A percentile compares a stretch with the other conserved stretches of the same genome.
phyloP scores from a whole-genome alignment of 495 filamentous ascomycete species.

The Ramalina intermedia region DNA sequence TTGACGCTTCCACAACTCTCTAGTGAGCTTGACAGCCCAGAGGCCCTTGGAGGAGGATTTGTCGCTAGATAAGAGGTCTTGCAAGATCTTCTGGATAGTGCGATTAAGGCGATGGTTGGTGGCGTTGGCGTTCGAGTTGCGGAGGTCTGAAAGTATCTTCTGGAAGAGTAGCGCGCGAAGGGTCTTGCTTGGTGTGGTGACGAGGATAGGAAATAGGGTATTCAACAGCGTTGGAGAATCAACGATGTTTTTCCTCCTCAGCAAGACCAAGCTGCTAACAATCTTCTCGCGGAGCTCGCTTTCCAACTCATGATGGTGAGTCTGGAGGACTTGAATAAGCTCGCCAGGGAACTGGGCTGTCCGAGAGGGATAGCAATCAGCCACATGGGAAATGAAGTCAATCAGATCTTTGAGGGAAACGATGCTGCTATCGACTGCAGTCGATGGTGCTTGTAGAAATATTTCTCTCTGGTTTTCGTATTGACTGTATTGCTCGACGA shows the following conservation, averaged over 20 bases:
- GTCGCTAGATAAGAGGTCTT: constrained; percentile 79
- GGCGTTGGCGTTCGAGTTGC: constrained; percentile 67
- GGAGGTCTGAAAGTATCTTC: constrained; percentile 82
- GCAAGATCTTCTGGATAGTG: constrained; percentile 81
- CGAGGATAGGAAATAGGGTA: constrained; percentile 82
- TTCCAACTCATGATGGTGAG: constrained; percentile 69
- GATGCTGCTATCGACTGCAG: constrained; percentile 58
- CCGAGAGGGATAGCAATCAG: constrained; percentile 78
- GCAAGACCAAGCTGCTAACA: constrained; percentile 73
- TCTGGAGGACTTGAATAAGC: constrained; percentile 60
- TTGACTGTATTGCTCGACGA: constrained; percentile 75
- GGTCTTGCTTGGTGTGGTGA: constrained; percentile 73
- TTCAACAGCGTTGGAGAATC: constrained; percentile 67
- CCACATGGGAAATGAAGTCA: constrained; percentile 82
- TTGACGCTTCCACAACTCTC: constrained; percentile 77
- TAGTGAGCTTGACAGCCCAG: constrained; percentile 85
- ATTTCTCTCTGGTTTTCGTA: constrained; percentile 86
- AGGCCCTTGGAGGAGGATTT: constrained; percentile 68
- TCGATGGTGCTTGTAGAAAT: constrained; percentile 67
- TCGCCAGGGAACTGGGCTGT: constrained; percentile 66
- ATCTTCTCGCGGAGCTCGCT: constrained; percentile 82
- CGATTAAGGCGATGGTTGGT: constrained; percentile 86
- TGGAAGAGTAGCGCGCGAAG: constrained; percentile 70
- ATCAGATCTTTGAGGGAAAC: constrained; percentile 72
- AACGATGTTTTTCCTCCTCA: constrained; percentile 82